Base-by-base conservation (phyloP, 257 asterid species). In the Dorcoceras hygrometricum region DNA sequence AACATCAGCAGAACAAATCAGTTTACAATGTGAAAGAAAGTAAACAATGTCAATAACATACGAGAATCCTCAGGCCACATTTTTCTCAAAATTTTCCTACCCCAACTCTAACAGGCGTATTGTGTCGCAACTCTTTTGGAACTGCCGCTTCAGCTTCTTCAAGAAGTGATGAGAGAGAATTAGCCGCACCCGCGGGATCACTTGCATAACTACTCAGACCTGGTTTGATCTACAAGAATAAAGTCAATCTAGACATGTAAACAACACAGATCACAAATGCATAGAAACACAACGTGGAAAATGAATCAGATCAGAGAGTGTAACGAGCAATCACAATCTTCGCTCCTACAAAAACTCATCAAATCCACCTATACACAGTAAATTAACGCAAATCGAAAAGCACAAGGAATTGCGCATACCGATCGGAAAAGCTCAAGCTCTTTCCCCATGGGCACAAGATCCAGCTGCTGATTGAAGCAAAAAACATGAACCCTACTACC, bases 401-500 rank as follows among this genome's bases (percentile, higher is more conserved):
- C 23, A 25, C 0, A 71, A 63, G 23, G 25, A 18, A 59, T 4
- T 8, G 59, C n/a, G 23, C 66, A 74, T 62, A 88, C 97, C 90
- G 85, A 86, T 39, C 69, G 46, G 69, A 90, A 91, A 59, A 91
- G 87, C 73, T 91, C 95, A 19, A 91, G 90, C 60, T 91, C 92
- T 20, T 82, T 76, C 31, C 91, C 95, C 69, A 91, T 87, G 60
- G 94, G 91, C 32, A 91, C 82, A 25, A 87, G 98, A 71, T 89
- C 94, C 72, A 91, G 83, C 57, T 77, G 70, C 57, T 83, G 67
- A 65, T 87, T 75, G 73, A 91, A 91, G 76, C 95, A 79, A 67
- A 91, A 91, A 23, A 87, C 96, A 53, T 91, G 98, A 54, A 89
- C 98, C 76, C 98, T 78, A 71, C 95, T 91, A 34, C 96, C 98